Conservation (phyloP, 2,329 filamentous ascomycete species). For the Pezizomycotina sp. region DNA sequence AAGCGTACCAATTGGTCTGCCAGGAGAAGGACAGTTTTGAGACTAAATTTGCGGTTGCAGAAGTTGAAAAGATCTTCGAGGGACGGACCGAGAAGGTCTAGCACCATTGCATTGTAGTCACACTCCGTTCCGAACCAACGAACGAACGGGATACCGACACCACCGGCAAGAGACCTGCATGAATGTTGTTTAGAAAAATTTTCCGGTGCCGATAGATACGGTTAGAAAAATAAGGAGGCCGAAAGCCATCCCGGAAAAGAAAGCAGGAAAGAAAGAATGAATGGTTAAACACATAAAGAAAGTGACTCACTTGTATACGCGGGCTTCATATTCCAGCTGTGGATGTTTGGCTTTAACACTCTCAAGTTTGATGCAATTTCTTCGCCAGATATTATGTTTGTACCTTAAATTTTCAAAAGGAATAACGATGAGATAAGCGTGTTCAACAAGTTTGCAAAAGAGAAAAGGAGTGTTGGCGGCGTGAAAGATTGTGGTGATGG, state of each 20-base stretch:
- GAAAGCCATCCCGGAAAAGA: background rate
- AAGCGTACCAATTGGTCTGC: slow-evolving; percentile 55
- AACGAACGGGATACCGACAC: slow-evolving; percentile 95
- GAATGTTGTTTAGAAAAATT: slow-evolving; percentile 2
- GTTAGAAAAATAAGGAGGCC: background rate
- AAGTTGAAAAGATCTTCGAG: slow-evolving; percentile 99
- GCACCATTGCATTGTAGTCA: slow-evolving; percentile 99
- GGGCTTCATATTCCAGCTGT: slow-evolving; percentile 95
- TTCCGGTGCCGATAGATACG: background rate
- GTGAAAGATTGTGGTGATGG: no score
- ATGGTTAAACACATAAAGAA: background rate
- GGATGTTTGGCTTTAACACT: slow-evolving; percentile 99
- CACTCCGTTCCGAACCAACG: slow-evolving; percentile 99
- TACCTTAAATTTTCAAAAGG: slow-evolving; percentile 40
- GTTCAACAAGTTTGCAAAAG: no score
- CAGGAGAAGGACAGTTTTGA: slow-evolving; percentile 92
- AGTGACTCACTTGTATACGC: slow-evolving; percentile 55
- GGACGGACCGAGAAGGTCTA: slow-evolving; percentile 87
- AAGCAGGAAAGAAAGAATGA: background rate
- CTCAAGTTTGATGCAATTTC: slow-evolving; percentile 99
- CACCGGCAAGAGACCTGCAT: slow-evolving; percentile 70
- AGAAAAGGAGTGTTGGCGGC: no score
- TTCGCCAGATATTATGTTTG: slow-evolving; percentile 98
- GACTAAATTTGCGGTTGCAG: slow-evolving; percentile 98
- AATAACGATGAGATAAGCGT: slow-evolving; percentile 2